Conservation (phyloP, 1,139 yeast genomes). For the Candida sanyaensis region DNA sequence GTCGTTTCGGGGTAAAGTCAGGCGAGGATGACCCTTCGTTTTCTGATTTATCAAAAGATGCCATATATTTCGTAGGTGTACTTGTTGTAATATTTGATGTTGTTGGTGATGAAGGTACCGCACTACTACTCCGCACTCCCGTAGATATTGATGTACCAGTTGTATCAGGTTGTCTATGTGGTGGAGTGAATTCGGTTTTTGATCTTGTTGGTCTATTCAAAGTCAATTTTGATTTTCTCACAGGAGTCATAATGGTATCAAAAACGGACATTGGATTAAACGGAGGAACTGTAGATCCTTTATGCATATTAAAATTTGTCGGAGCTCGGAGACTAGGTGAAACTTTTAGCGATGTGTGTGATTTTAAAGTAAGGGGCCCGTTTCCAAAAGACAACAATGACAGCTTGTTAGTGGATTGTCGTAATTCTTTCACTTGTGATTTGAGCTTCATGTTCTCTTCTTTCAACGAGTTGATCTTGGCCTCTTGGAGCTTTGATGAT, state of each 20-base stretch:
- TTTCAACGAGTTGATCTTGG: constrained; percentile 33
- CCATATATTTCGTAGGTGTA: constrained; percentile 23
- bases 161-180: constrained; percentile 1
- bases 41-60: constrained; percentile 26
- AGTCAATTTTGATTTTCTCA: constrained; percentile 13
- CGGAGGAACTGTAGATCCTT: neutral
- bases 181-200: neutral
- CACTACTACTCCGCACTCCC: neutral
- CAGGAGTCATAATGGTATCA: constrained; percentile 7
- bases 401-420: neutral
- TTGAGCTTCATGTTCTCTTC: constrained; percentile 30
- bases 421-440: constrained; percentile 10
- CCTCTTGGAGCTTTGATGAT: constrained; percentile 38
- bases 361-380: neutral
- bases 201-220: constrained; percentile 3
- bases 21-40: constrained; percentile 22
- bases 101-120: constrained; percentile 9
- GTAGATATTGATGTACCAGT: neutral
- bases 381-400: neutral
- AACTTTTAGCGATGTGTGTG: neutral
- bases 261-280: constrained; percentile 1
- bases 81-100: constrained; percentile 5
- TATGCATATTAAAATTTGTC: neutral
- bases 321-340: neutral
- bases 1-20: constrained; percentile 27